Base-by-base conservation (phyloP, 495 filamentous ascomycete genomes). In the Penicillium waksmanii region DNA sequence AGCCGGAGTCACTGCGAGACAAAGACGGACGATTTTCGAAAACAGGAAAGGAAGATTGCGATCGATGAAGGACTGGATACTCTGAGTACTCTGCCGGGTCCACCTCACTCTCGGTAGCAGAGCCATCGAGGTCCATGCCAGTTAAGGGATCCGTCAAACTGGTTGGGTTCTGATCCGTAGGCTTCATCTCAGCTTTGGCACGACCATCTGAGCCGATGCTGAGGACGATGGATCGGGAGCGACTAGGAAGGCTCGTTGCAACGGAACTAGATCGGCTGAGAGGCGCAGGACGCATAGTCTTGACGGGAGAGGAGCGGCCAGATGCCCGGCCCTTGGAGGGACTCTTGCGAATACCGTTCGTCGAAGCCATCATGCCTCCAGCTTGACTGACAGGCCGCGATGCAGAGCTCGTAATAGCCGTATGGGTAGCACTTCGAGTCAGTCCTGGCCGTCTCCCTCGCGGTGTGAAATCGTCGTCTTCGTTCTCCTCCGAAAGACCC, bases 161-260 rank as follows among this genome's bases (percentile, higher is more conserved):
- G 6, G 74, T 77, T 5, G 67, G 57, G 65, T 71, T 51, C 21
- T 84, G 78, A 19, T 80, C 69, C 11, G 89, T 72, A 3, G 87
- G 63, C 34, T 85, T 84, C 57, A 87, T 89, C 68, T 91, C 87
- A 7, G 89, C 84, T 57, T 85, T 86, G 19, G 90, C 90, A 47
- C 87, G 77, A 6, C 90, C 89, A 64, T 85, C 86, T 36, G 83
- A 79, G 65, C 90, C 89, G 62, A 93, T 90, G 11, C 79, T 86
- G 54, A 93, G 85, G 35, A 84, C 85, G 5, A 92, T 84, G 5
- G 78, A 80, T 21, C 69, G 70, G 2, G 78, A 77, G 2, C 75
- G 75, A 51, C 63, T 65, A 11, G 77, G 74, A 44, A 75, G 34
- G 10, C 66, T 50, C 1, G 68, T 58, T 21, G 74, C 69, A 23